Evolutionary conservation across 495 filamentous ascomycete species (phyloP).

Genomic region (Penicillium soppii): DNA sequence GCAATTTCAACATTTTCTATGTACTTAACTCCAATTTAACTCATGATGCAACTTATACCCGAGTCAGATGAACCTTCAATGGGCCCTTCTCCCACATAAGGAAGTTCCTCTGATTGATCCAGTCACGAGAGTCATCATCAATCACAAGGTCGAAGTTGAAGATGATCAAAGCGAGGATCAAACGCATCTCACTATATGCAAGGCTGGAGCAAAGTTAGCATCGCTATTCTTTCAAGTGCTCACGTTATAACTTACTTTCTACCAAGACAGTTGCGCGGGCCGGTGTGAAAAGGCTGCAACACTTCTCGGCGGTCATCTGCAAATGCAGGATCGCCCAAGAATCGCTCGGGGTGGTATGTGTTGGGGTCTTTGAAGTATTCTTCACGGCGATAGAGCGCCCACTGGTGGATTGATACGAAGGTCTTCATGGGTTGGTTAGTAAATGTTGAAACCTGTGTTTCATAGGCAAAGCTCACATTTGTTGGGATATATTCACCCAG

Average conservation of each 20-base stretch:
- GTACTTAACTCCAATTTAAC: too few species aligned
- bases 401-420: constrained; percentile 47
- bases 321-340: constrained; percentile 33
- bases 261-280: constrained; percentile 61
- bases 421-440: constrained; percentile 34
- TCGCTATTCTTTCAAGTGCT: background rate
- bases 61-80: constrained; percentile 27
- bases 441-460: background rate
- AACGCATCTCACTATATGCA: constrained; percentile 42
- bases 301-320: constrained; percentile 43
- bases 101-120: constrained; percentile 33
- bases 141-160: constrained; percentile 42
- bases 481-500: constrained; percentile 42
- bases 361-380: constrained; percentile 47
- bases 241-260: constrained; percentile 43
- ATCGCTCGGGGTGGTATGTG: constrained; percentile 52
- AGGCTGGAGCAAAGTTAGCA: constrained; percentile 25
- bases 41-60: constrained; percentile 1
- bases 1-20: too few species aligned
- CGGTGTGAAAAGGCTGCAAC: constrained; percentile 56
- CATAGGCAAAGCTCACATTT: constrained; percentile 17
- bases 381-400: constrained; percentile 42
- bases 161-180: constrained; percentile 37
- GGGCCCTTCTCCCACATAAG: constrained; percentile 33
- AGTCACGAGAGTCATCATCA: constrained; percentile 30